phyloP scores from a whole-genome alignment of 179 eudicot genomes.

The Monotropa hypopitys region DNA sequence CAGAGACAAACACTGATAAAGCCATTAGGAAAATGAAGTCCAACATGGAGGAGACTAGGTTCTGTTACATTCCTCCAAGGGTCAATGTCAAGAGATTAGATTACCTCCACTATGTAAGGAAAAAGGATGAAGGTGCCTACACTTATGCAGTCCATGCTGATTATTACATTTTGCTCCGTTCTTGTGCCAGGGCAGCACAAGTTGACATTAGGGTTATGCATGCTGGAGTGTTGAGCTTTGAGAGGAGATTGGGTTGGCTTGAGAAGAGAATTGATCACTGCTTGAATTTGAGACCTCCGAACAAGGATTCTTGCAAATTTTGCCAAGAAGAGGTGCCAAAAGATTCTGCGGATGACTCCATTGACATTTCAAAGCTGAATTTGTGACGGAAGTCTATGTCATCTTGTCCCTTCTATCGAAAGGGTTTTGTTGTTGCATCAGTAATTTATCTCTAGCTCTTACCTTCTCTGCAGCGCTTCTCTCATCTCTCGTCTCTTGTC shows the following conservation, averaged over 20 bases:
- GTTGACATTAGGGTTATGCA: conserved; percentile 70
- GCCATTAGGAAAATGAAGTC: conserved; percentile 38
- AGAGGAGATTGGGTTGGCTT: conserved; percentile 57
- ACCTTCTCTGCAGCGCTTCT: too few species aligned
- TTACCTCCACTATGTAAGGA: conserved; percentile 49
- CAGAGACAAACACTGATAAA: conserved; percentile 15
- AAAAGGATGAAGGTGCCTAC: conserved; percentile 39
- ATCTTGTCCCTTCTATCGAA: background rate
- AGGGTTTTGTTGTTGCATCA: background rate
- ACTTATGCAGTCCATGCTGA: conserved; percentile 68
- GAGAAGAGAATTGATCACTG: conserved; percentile 51
- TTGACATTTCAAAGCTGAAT: conserved; percentile 17
- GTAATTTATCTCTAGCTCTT: background rate
- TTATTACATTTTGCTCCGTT: conserved; percentile 69
- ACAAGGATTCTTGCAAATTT: conserved; percentile 7
- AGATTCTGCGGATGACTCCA: conserved; percentile 12
- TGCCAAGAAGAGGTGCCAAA: background rate
- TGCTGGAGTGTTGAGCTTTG: conserved; percentile 49
- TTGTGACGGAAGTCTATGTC: conserved; percentile 8
- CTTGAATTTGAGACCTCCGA: conserved; percentile 18
- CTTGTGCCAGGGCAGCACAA: conserved; percentile 58
- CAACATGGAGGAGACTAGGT: conserved; percentile 68
- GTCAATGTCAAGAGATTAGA: conserved; percentile 34
- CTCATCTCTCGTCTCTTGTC: too few species aligned
- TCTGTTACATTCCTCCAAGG: conserved; percentile 71